Evolutionary conservation across 2,329 filamentous ascomycete genomes (phyloP).

Genomic region (Fusarium duplospermum): DNA sequence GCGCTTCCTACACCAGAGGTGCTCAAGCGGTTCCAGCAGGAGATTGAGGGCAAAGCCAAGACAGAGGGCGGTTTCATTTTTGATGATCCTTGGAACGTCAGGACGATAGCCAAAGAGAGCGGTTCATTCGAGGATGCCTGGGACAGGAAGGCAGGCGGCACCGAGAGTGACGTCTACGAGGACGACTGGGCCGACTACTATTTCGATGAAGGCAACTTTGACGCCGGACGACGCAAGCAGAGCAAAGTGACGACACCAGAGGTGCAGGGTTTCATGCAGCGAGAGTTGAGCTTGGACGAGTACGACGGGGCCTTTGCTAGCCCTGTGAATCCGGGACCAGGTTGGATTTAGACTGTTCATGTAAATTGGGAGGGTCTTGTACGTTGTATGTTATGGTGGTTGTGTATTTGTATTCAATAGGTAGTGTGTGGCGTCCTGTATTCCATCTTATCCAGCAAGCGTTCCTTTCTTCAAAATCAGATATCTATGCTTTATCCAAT

Average conservation of each 20-base stretch:
- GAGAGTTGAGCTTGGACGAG: conserved; percentile 31
- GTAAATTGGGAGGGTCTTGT: background rate
- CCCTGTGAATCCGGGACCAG: conserved; percentile 37
- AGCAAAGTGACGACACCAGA: conserved; percentile 15
- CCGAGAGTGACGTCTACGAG: conserved; percentile 38
- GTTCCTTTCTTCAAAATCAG: conserved; percentile 15
- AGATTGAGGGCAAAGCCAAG: conserved; percentile 12
- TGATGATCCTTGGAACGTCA: conserved; percentile 26
- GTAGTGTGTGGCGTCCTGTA: conserved; percentile 29
- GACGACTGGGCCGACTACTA: conserved; percentile 49
- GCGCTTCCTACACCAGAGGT: conserved; percentile 39
- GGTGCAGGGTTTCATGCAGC: conserved; percentile 27
- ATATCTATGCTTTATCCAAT: conserved; percentile 32
- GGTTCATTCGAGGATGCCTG: conserved; percentile 28
- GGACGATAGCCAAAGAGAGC: background rate
- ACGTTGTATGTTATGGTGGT: background rate
- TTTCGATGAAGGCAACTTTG: conserved; percentile 44
- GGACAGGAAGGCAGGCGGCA: conserved; percentile 4
- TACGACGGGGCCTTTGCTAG: conserved; percentile 35
- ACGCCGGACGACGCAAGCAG: conserved; percentile 7
- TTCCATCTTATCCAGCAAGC: conserved; percentile 29
- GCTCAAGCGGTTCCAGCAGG: conserved; percentile 32
- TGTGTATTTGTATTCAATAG: conserved; percentile 15
- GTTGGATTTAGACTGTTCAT: conserved; percentile 34
- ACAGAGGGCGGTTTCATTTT: conserved; percentile 17